Conservation (phyloP, 192 early-diverging fungal genomes). For the Umbelopsis vinacea region DNA sequence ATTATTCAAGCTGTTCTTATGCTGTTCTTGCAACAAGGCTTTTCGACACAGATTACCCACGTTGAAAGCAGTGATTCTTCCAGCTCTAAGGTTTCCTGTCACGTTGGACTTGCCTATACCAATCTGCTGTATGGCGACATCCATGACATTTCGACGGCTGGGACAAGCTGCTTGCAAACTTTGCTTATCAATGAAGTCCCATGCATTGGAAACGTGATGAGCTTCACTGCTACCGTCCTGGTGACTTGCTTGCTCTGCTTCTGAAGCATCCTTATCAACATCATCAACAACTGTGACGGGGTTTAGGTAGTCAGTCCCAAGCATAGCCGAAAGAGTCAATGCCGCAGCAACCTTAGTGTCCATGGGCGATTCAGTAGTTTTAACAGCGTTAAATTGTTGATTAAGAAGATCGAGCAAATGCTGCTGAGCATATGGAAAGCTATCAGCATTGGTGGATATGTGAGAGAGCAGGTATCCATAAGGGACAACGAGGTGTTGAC, state of each 20-base stretch:
- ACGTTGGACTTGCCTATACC: background rate
- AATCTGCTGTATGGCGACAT: background rate
- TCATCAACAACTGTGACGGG: background rate
- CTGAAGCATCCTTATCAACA: background rate
- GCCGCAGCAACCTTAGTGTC: background rate
- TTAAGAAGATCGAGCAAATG: background rate
- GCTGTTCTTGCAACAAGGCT: conserved; percentile 31
- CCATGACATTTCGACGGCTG: background rate
- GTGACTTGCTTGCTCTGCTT: background rate
- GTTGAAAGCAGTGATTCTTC: conserved; percentile 49
- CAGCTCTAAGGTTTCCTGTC: conserved; percentile 47
- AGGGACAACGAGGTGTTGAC: background rate
- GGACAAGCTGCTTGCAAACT: background rate
- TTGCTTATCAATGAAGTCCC: background rate
- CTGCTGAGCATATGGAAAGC: background rate
- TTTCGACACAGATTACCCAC: conserved; percentile 44
- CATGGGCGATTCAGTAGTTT: background rate
- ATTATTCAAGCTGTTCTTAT: conserved; percentile 22
- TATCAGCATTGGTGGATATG: background rate
- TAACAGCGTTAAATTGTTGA: background rate
- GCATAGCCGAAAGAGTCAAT: background rate
- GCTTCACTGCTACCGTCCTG: no score
- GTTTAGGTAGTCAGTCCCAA: background rate
- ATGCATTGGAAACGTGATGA: no score
- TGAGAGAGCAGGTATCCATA: background rate